Base-by-base conservation (phyloP, 2,329 filamentous ascomycete genomes). In the Xylariaceae sp. region DNA sequence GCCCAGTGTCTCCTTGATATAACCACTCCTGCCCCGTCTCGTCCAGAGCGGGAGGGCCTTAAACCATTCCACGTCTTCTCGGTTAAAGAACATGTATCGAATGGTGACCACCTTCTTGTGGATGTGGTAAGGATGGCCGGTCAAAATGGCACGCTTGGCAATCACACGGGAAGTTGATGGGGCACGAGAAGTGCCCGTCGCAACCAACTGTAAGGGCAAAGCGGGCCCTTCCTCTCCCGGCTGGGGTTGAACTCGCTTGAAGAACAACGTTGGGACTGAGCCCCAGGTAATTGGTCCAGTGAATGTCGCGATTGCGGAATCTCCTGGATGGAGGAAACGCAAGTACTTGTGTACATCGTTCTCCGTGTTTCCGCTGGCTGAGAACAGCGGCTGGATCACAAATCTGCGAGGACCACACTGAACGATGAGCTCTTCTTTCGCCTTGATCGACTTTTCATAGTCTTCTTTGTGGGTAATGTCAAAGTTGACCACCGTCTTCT, bases 21-120 rank as follows among this genome's bases (percentile, higher is more conserved):
- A 96, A 6, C 94, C 94, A 62, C 84, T 89, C 59, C 94, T 80
- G 5, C 94, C 94, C 32, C 92, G 77, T 75, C 84, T 89, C 4
- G 94, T 99, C 91, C 92, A 99, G 60, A 99, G 74, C 57, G 94
- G 92, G 68, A 99, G 72, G 0, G 92, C 92, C 76, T 96, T 95
- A 82, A 97, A 99, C 91, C 94, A 99, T 63, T 88, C 84, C 34
- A 99, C 89, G 62, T 99, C 95, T 66, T 92, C 89, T 47, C 87
- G 79, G 76, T 92, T 95, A 84, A 99, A 99, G 80, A 99, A 99
- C 95, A 99, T 99, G 80, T 99, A 99, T 32, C 94, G 87, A 46
- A 99, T 86, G 0, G 95, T 99, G 56, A 99, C 94, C 29, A 99
- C 79, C 73, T 88, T 91, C 81, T 96, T 96, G 83, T 99, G 90